A percentile compares a stretch with the other conserved stretches of the same genome.
These are phyloP conservation scores for Zygoascus bituminiphila DNA, from an alignment of 805 yeast species.

Conservation along the genomic window DNA sequence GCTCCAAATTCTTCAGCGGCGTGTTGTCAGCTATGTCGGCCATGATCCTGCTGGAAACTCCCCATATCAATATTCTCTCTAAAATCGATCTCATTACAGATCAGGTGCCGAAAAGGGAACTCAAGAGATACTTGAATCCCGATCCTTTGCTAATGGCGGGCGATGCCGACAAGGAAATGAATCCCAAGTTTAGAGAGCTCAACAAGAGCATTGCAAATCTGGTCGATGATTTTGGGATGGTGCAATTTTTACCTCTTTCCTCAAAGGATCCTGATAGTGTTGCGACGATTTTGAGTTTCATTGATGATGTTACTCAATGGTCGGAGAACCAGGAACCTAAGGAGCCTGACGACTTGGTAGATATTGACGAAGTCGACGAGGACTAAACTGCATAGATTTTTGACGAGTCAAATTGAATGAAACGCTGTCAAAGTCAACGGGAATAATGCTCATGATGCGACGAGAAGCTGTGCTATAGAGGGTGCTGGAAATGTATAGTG, in stretches of 20 bases:
- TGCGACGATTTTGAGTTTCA: constrained; percentile 75
- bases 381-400: too few species aligned
- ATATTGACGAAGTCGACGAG: constrained; percentile 36
- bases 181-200: constrained; percentile 59
- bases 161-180: constrained; percentile 41
- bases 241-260: constrained; percentile 87
- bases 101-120: constrained; percentile 61
- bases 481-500: too few species aligned
- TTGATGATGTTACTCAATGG: constrained; percentile 98
- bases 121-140: constrained; percentile 82
- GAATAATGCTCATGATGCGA: too few species aligned
- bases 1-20: constrained; percentile 89
- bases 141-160: constrained; percentile 72
- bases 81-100: constrained; percentile 82
- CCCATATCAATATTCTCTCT: constrained; percentile 85
- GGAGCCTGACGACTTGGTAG: constrained; percentile 74
- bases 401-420: too few species aligned
- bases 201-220: constrained; percentile 79
- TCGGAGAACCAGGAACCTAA: constrained; percentile 93
- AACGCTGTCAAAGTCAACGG: too few species aligned
- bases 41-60: constrained; percentile 89
- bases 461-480: too few species aligned
- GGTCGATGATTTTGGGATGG: constrained; percentile 98
- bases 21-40: constrained; percentile 97
- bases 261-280: constrained; percentile 68